phyloP scores from a whole-genome alignment of 371 early-diverging fungal genomes.

The Actinomortierella wolfii region DNA sequence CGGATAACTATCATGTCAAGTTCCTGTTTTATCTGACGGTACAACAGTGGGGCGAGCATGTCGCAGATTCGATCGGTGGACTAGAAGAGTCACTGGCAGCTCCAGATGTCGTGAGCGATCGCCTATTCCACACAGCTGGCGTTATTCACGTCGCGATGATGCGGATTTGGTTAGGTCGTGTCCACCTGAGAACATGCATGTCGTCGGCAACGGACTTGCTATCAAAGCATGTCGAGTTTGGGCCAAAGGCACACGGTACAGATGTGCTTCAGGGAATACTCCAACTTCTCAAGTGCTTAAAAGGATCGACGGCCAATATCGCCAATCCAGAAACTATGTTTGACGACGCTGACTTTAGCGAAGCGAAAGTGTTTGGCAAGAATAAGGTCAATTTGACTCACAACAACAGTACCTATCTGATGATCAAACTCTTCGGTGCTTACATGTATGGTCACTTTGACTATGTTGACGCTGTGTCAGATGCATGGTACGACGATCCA shows the following conservation, averaged over 20 bases:
- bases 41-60: slow-evolving; percentile 45
- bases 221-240: slow-evolving; percentile 37
- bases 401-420: slow-evolving; percentile 38
- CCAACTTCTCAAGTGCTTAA: slow-evolving; percentile 37
- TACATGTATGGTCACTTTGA: slow-evolving; percentile 33
- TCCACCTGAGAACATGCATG: slow-evolving; percentile 32
- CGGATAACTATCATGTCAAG: slow-evolving; percentile 25
- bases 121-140: slow-evolving; percentile 38
- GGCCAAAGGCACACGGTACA: slow-evolving; percentile 35
- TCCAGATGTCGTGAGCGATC: slow-evolving; percentile 34
- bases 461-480: slow-evolving; percentile 20
- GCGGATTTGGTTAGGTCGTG: slow-evolving; percentile 21
- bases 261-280: slow-evolving; percentile 42
- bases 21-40: slow-evolving; percentile 35
- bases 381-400: slow-evolving; percentile 16
- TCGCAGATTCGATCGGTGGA: slow-evolving; percentile 23
- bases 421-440: slow-evolving; percentile 36
- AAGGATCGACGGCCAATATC: slow-evolving; percentile 14
- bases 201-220: slow-evolving; percentile 25
- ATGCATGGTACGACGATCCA: slow-evolving; percentile 34
- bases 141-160: slow-evolving; percentile 38
- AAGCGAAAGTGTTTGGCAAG: slow-evolving; percentile 4
- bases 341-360: slow-evolving; percentile 27
- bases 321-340: slow-evolving; percentile 30
- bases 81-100: slow-evolving; percentile 35